These are phyloP conservation scores for Daldinia childiae DNA, from an alignment of 495 filamentous ascomycete genomes.

Conservation along the genomic window DNA sequence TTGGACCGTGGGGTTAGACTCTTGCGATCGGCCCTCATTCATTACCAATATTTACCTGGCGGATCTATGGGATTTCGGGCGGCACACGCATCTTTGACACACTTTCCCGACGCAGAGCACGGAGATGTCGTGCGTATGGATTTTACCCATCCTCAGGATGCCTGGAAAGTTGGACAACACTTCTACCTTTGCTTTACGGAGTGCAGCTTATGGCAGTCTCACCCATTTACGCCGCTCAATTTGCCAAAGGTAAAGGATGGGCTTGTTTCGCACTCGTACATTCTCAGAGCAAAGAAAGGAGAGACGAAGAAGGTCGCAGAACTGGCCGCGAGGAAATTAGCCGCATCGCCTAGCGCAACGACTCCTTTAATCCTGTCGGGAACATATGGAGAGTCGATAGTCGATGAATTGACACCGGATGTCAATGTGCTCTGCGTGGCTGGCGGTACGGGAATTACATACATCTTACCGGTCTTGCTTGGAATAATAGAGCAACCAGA, in stretches of 20 bases:
- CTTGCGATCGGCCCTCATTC: constrained; percentile 62
- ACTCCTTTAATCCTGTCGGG: constrained; percentile 66
- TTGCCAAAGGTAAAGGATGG: constrained; percentile 51
- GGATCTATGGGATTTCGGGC: constrained; percentile 57
- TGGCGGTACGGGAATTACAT: constrained; percentile 72
- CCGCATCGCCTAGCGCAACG: constrained; percentile 41
- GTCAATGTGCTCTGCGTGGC: constrained; percentile 69
- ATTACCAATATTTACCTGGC: constrained; percentile 54
- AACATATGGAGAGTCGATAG: constrained; percentile 65
- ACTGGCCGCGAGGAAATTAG: constrained; percentile 49
- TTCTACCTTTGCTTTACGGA: constrained; percentile 71
- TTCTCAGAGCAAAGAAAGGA: constrained; percentile 68
- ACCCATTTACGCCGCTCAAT: constrained; percentile 71
- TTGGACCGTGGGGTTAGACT: constrained; percentile 63
- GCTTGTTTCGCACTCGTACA: constrained; percentile 65
- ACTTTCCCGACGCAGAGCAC: constrained; percentile 60
- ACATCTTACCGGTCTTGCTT: constrained; percentile 66
- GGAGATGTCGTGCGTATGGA: constrained; percentile 66
- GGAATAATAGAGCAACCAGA: constrained; percentile 49
- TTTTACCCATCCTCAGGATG: constrained; percentile 62
- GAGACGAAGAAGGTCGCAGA: constrained; percentile 64
- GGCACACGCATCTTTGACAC: constrained; percentile 57
- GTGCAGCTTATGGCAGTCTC: constrained; percentile 70
- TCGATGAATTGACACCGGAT: constrained; percentile 50
- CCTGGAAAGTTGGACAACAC: constrained; percentile 71